Evolutionary conservation across 179 eudicot species (phyloP).

Genomic region (Beta macrorhiza): DNA sequence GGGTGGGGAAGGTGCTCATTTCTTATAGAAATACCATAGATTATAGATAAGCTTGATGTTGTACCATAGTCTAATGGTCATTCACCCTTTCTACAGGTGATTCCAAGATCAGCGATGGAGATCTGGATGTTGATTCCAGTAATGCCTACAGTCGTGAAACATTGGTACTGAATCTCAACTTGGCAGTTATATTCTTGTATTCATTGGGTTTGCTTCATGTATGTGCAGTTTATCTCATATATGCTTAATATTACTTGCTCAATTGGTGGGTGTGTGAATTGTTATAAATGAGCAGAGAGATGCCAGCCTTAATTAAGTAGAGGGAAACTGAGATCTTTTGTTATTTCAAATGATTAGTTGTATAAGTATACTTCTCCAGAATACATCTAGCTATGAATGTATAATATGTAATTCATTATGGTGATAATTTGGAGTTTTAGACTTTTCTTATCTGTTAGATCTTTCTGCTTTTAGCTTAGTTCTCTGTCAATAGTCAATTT

Average conservation of each 20-base stretch:
- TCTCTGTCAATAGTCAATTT: not conserved
- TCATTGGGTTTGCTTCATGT: not conserved
- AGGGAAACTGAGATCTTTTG: not conserved
- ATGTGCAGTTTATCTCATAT: not conserved
- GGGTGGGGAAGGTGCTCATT: conserved; percentile 1
- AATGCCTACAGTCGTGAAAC: conserved; percentile 39
- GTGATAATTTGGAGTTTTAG: not conserved
- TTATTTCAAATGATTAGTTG: not conserved
- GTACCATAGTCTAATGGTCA: conserved; percentile 6
- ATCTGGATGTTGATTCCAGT: conserved; percentile 38
- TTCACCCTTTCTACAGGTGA: conserved; percentile 40
- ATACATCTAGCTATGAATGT: conserved; percentile 3
- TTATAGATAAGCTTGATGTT: conserved; percentile 10
- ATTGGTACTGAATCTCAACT: conserved; percentile 41
- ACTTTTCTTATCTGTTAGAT: not conserved
- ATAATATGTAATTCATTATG: not conserved
- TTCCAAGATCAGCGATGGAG: conserved; percentile 41
- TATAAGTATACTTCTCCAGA: not conserved
- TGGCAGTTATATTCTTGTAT: not conserved
- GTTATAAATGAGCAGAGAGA: not conserved
- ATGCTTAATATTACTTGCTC: not conserved
- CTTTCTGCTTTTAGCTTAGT: not conserved
- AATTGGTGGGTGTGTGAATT: not conserved
- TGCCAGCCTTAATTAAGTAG: not conserved
- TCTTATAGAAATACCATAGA: not conserved